Base-by-base conservation (phyloP, 1,284 basidiomycete genomes). In the Ceratobasidium theobromae region DNA sequence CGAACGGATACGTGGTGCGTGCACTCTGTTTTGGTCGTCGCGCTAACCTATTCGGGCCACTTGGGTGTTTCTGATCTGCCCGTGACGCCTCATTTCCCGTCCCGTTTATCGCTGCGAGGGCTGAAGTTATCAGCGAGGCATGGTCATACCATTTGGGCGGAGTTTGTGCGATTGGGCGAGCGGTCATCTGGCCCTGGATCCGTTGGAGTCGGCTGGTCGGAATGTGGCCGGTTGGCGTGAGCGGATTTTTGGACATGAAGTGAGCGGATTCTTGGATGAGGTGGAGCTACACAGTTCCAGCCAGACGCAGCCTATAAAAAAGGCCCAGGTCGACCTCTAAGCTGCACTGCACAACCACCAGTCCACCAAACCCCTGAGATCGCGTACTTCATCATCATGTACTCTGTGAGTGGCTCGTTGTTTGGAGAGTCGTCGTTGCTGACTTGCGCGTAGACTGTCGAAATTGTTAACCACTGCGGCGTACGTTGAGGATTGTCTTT, bases 351-450 rank as follows among this genome's bases (percentile, higher is more conserved):
- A 43, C 45, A 33, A 40, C 58, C 48, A 62, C n/a, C 45, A 38
- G 14, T 32, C 30, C 40, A 23, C 30, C 18, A 49, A 8, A 51
- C 33, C 25, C 35, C 27, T 62, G 28, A n/a, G 16, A 49, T 38
- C 35, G n/a, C n/a, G n/a, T n/a, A n/a, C n/a, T 21, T 51, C 40
- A 18, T 40, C 46, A 52, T 25, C 28, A 62, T 62, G 58, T 51
- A 51, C 30, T 30, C 58, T 51, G 58, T 62, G 58, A 62, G 58
- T 62, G 16, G n/a, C n/a, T n/a, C n/a, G n/a, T n/a, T n/a, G n/a
- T n/a, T 60, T 32, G 4, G 8, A 38, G 35, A 8, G 8, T 8
- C 16, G 35, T 16, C 35, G 35, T 38, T 38, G 35, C 35, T 8
- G 35, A 38, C 9, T 16, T 38, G 9, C 35, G 8, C 35, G 8